Evolutionary conservation across 2,329 filamentous ascomycete genomes (phyloP).

Genomic region (Rhinocladiella mackenziei): DNA sequence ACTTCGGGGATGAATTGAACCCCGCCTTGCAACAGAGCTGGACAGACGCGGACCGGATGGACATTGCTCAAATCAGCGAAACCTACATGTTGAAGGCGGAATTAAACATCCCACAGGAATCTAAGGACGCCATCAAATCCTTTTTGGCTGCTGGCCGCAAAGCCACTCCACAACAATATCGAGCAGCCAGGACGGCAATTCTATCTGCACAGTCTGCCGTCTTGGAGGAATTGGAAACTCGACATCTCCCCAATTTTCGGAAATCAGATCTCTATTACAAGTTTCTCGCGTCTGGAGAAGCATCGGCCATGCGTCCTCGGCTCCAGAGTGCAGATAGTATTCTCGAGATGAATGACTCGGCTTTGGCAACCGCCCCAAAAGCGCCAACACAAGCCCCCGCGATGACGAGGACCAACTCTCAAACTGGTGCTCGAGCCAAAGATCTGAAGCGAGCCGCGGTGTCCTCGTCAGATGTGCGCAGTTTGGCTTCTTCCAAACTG

Average conservation of each 20-base stretch:
- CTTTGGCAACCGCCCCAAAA: constrained; percentile 1
- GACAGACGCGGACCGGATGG: constrained; percentile 78
- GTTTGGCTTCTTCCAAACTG: constrained; percentile 40
- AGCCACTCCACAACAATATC: constrained; percentile 77
- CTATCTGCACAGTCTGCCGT: constrained; percentile 76
- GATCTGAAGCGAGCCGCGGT: constrained; percentile 58
- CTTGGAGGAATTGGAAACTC: constrained; percentile 76
- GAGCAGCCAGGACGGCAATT: constrained; percentile 74
- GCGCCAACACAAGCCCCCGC: constrained; percentile 39
- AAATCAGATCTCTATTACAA: constrained; percentile 95
- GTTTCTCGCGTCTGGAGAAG: constrained; percentile 82
- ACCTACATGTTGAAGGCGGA: constrained; percentile 80
- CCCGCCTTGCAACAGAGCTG: constrained; percentile 50
- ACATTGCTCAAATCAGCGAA: constrained; percentile 87
- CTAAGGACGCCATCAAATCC: constrained; percentile 64
- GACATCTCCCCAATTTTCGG: constrained; percentile 80
- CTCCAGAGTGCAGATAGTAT: constrained; percentile 14
- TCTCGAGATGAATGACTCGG: constrained; percentile 9
- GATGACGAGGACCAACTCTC: constrained; percentile 48
- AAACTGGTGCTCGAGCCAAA: constrained; percentile 42
- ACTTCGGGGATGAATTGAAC: constrained; percentile 60
- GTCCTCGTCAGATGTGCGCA: constrained; percentile 58
- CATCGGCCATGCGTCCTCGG: constrained; percentile 32
- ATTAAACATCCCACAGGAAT: constrained; percentile 68
- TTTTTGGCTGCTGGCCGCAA: constrained; percentile 75